Base-by-base conservation (phyloP, 2,329 filamentous ascomycete species). In the Neopestalotiopsis sp. region DNA sequence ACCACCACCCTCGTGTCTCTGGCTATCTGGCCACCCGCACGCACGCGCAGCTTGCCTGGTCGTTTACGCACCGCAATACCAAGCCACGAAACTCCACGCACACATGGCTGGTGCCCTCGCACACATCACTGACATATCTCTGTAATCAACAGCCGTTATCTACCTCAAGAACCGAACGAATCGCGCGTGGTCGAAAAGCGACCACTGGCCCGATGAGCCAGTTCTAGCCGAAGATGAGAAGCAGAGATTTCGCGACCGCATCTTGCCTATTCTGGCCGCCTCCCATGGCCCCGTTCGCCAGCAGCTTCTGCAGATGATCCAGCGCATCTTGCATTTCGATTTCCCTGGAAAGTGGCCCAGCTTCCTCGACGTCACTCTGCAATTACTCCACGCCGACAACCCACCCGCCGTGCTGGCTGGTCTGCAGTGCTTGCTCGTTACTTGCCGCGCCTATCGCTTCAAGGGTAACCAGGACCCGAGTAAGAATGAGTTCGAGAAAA, bases 151-250 rank as follows among this genome's bases (percentile, higher is more conserved):
- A 98, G 95, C 94, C 78, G 95, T 95, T 78, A 94, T 99, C 75
- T 99, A 98, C 84, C 90, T 98, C 80, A 99, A 99, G 85, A 98
- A 99, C 84, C 92, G 95, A 79, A 92, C 98, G 80, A 95, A 93
- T 81, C 92, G 95, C 79, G 94, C 94, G 76, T 99, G 96, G 96
- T 88, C 91, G 68, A 90, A 89, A 71, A 86, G 88, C 77, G 93
- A 97, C 73, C 92, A 95, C 73, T 90, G 88, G 78, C 88, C 91
- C 71, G 88, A 89, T 76, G 90, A 92, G 75, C 90, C 89, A 75
- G 85, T 91, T 75, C 96, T 97, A 82, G 88, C 92, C 75, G 95
- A 98, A 78, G 90, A 93, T 70, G 96, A 98, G 82, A 98, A 98
- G 84, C 86, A 89, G 68, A 89, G 92, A 74, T 94, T 98, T 79